phyloP scores from a whole-genome alignment of 129 eudicot genomes.

The Lactuca sativa region DNA sequence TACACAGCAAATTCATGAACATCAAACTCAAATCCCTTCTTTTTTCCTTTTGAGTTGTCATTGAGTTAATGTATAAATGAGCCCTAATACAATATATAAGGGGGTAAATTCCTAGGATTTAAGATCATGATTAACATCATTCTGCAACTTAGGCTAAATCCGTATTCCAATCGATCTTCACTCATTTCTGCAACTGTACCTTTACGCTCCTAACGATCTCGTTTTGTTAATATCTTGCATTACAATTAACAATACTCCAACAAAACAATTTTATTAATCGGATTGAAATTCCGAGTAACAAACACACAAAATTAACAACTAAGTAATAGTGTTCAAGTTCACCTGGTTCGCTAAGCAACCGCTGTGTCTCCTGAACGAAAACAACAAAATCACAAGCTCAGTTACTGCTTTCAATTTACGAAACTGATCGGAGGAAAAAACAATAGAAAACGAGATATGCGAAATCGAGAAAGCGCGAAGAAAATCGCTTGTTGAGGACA shows the following conservation, averaged over 20 bases:
- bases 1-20: slow-evolving; percentile 39
- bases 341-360: slow-evolving; percentile 98
- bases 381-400: slow-evolving; percentile 8
- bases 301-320: background rate
- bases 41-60: background rate
- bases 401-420: slow-evolving; percentile 18
- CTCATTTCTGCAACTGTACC: slow-evolving; percentile 3
- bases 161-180: background rate
- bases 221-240: background rate
- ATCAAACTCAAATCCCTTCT: background rate
- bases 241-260: slow-evolving; percentile 9
- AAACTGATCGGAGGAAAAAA: background rate
- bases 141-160: background rate
- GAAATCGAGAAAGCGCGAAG: background rate
- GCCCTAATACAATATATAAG: background rate
- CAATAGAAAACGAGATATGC: background rate
- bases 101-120: background rate
- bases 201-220: background rate
- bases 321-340: background rate
- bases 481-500: background rate
- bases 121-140: slow-evolving; percentile 4
- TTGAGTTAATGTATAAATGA: background rate
- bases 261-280: background rate
- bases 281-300: background rate
- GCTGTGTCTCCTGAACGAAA: slow-evolving; percentile 82